phyloP scores from a whole-genome alignment of 2,329 filamentous ascomycete species.

The Exophiala dermatitidis region DNA sequence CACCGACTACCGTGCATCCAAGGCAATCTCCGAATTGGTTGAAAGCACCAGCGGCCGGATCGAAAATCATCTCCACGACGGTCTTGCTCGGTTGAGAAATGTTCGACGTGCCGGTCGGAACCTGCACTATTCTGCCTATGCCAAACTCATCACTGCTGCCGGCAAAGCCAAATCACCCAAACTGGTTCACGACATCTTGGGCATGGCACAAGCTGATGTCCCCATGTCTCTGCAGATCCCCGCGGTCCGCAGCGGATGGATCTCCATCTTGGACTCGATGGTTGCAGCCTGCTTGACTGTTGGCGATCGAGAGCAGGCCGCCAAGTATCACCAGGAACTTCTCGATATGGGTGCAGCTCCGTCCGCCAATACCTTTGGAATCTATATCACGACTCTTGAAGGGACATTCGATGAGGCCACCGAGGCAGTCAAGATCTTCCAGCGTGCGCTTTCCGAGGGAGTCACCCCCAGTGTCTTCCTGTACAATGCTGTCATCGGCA shows the following conservation, averaged over 20 bases:
- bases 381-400: constrained; percentile 99
- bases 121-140: constrained; percentile 92
- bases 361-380: constrained; percentile 92
- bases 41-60: constrained; percentile 71
- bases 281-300: constrained; percentile 81
- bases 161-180: constrained; percentile 77
- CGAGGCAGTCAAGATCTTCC: constrained; percentile 95
- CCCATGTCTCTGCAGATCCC: constrained; percentile 77
- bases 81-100: constrained; percentile 76
- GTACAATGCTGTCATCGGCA: constrained; percentile 96
- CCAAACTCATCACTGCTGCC: constrained; percentile 85
- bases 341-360: constrained; percentile 84
- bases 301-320: constrained; percentile 71
- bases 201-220: constrained; percentile 82
- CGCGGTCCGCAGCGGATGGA: constrained; percentile 89
- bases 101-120: constrained; percentile 88
- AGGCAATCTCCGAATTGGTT: constrained; percentile 80
- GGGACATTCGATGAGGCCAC: constrained; percentile 97
- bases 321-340: constrained; percentile 84
- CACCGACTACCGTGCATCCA: constrained; percentile 89
- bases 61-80: constrained; percentile 68
- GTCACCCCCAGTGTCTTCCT: constrained; percentile 95
- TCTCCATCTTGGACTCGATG: constrained; percentile 93
- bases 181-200: constrained; percentile 76
- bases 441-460: constrained; percentile 83